Percentiles rank a stretch among this genome's conserved stretches.
Conservation (phyloP, 805 yeast genomes). For the Sugiyamaella marilandica region DNA sequence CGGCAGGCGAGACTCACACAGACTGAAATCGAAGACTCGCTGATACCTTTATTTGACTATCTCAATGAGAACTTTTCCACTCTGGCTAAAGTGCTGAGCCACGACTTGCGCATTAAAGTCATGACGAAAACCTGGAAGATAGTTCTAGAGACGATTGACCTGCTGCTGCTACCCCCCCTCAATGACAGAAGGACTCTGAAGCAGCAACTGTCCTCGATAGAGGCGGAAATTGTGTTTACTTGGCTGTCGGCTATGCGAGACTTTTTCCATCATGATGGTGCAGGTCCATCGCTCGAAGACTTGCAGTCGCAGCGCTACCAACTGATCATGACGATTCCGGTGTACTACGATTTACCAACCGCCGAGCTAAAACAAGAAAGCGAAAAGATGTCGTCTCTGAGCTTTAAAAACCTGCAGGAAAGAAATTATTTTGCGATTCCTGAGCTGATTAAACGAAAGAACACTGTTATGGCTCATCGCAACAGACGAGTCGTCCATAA, state of each 20-base stretch:
- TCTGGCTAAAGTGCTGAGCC: slow-evolving; percentile 54
- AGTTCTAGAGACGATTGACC: slow-evolving; percentile 64
- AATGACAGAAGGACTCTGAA: slow-evolving; percentile 35
- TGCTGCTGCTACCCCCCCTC: slow-evolving; percentile 67
- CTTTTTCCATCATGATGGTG: slow-evolving; percentile 76
- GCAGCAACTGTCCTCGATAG: slow-evolving; percentile 49
- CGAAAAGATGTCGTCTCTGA: slow-evolving; percentile 53
- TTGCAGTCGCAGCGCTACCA: slow-evolving; percentile 62
- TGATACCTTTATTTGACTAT: slow-evolving; percentile 70
- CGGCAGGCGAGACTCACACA: slow-evolving; percentile 14
- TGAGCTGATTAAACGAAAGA: slow-evolving; percentile 52
- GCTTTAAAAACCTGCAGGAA: slow-evolving; percentile 45
- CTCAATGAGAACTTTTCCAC: slow-evolving; percentile 63
- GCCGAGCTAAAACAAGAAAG: slow-evolving; percentile 51
- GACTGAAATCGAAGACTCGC: slow-evolving; percentile 52
- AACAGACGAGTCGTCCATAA: slow-evolving; percentile 51
- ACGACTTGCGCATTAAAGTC: slow-evolving; percentile 52
- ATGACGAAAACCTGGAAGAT: slow-evolving; percentile 81
- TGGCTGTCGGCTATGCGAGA: slow-evolving; percentile 71
- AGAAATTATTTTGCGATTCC: slow-evolving; percentile 40
- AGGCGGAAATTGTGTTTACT: slow-evolving; percentile 60
- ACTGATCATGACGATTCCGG: slow-evolving; percentile 57
- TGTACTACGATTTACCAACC: slow-evolving; percentile 52
- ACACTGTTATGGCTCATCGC: slow-evolving; percentile 69
- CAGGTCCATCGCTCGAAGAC: slow-evolving; percentile 67